Conservation (phyloP, 2,329 filamentous ascomycete species). For the Botrytis elliptica region DNA sequence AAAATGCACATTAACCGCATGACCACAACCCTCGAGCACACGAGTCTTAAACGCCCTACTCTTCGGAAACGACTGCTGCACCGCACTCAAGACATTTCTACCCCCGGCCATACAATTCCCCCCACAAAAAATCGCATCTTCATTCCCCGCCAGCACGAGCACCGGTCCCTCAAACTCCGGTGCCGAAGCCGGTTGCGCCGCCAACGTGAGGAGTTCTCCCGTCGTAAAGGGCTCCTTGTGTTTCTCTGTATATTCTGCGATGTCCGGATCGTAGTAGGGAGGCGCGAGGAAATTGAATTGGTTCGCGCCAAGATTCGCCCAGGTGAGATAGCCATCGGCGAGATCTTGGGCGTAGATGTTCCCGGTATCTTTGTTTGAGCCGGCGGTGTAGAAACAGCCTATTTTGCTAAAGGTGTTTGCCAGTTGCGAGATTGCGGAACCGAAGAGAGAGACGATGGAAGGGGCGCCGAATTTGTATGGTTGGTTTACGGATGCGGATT, state of each 20-base stretch:
- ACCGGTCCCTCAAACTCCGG: neutral
- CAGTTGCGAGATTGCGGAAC: neutral
- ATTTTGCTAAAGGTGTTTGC: neutral
- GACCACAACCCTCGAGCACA: neutral
- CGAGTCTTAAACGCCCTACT: neutral
- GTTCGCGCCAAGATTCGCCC: slow-evolving; percentile 12
- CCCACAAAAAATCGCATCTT: slow-evolving; percentile 15
- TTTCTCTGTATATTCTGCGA: neutral
- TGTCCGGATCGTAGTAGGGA: slow-evolving; percentile 6
- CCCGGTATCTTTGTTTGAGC: neutral
- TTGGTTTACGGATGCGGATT: slow-evolving; percentile 6
- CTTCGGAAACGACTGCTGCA: neutral
- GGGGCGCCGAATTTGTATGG: neutral
- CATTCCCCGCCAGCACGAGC: slow-evolving; percentile 1
- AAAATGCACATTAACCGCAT: slow-evolving; percentile 19
- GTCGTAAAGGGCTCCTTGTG: slow-evolving; percentile 8
- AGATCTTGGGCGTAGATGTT: neutral
- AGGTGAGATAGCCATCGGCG: slow-evolving; percentile 14
- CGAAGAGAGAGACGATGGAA: neutral
- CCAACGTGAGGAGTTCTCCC: slow-evolving; percentile 1
- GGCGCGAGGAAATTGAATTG: slow-evolving; percentile 15
- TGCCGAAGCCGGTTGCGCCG: neutral
- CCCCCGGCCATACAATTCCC: neutral
- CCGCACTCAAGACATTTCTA: neutral
- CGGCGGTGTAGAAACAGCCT: neutral